Base-by-base conservation (phyloP, 257 asterid species). In the Penstemon davidsonii region DNA sequence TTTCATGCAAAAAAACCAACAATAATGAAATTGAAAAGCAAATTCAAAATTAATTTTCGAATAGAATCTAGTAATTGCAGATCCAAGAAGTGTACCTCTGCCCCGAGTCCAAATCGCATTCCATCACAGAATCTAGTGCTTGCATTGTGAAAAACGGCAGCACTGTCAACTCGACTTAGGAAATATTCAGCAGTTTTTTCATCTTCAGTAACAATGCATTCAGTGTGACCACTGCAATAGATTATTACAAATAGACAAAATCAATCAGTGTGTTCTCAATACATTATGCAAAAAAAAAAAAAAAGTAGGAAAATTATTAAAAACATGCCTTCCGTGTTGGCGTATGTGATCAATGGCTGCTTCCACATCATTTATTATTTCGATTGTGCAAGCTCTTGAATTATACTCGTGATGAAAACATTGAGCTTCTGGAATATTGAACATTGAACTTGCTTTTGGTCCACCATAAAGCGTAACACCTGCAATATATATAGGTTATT, bases 91-190 rank as follows among this genome's bases (percentile, higher is more conserved):
- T 25, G 33, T 73, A 72, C 76, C 78, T 87, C 95, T 39, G 95
- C 95, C 7, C 95, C 95, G n/a, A 87, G 89, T 55, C 95, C 95
- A 66, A 87, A 87, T 8, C 95, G 91, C 68, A 79, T 81, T 42
- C 95, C 95, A 68, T 87, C 95, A 50, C 91, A 85, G 73, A 87
- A 87, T 58, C 95, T 78, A 19, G 95, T 87, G 78, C 95, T 87
- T 41, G 91, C 86, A 51, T 87, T 85, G 73, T 83, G 91, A 70
- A 87, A 83, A 50, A 83, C 89, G 10, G 95, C 95, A 33, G 95
- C 95, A 73, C 95, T 87, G 83, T 63, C 83, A 36, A 79, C 80
- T 68, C 72, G 83, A n/a, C 53, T 54, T 43, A 79, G 41, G 76
- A 79, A 79, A 59, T 58, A 75, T 54, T 68, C 71, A 4, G 80